Evolutionary conservation across 495 filamentous ascomycete species (phyloP).

Genomic region (Pseudevernia furfuracea): DNA sequence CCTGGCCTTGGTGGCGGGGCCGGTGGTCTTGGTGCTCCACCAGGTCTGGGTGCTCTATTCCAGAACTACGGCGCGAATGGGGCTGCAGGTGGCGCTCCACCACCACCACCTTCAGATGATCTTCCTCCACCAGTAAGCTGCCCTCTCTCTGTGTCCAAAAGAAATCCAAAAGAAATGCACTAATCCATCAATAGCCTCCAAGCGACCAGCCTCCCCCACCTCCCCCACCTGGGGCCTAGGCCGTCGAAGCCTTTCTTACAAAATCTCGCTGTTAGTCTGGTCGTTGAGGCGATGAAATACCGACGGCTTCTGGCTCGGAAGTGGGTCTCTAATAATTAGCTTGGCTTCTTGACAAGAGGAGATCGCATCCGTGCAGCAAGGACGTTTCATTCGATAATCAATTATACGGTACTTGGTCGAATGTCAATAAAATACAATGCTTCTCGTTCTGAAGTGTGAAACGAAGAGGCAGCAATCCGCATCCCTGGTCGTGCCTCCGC

Average conservation of each 20-base stretch:
- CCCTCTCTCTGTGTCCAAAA: background rate
- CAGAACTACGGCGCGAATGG: slow-evolving; percentile 47
- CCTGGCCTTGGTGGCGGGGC: slow-evolving; percentile 47
- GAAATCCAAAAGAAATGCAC: background rate
- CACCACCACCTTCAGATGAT: slow-evolving; percentile 53
- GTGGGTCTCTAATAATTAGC: background rate
- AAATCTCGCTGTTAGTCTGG: background rate
- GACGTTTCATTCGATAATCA: background rate
- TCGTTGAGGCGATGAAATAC: background rate
- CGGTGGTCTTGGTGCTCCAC: slow-evolving; percentile 47
- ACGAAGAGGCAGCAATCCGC: too few species aligned
- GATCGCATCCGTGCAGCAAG: background rate
- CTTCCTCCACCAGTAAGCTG: slow-evolving; percentile 55
- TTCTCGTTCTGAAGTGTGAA: too few species aligned
- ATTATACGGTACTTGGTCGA: too few species aligned
- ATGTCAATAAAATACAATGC: too few species aligned
- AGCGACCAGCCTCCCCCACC: slow-evolving; percentile 68
- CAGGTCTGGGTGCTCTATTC: slow-evolving; percentile 61
- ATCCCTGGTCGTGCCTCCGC: background rate
- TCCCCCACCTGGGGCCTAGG: slow-evolving; percentile 53
- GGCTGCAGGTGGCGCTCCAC: slow-evolving; percentile 41
- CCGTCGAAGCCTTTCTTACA: background rate
- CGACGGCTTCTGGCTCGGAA: background rate
- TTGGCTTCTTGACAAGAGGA: background rate
- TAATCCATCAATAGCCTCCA: slow-evolving; percentile 43